Evolutionary conservation across 345 rosid species (phyloP).

Genomic region (Eucalyptus sp.): DNA sequence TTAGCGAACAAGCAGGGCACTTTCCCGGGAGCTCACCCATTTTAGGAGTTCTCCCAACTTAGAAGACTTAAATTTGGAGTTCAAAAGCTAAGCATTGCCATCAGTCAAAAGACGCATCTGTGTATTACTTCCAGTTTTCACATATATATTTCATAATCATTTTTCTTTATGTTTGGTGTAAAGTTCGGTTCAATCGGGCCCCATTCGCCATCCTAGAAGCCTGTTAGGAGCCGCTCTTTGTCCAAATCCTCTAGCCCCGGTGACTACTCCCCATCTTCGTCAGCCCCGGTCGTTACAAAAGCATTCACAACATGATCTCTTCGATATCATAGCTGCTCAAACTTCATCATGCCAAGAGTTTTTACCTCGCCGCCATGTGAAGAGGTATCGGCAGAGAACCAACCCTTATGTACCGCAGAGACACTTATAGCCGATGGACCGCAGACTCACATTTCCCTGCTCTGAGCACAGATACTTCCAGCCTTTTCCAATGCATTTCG

Average conservation of each 20-base stretch:
- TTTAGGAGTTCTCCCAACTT: not conserved
- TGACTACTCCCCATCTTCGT: not conserved
- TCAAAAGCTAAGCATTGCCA: not conserved
- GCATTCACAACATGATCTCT: not conserved
- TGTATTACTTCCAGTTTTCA: too few relatives aligned
- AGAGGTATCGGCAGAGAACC: not conserved
- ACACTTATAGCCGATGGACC: not conserved
- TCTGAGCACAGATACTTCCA: not conserved
- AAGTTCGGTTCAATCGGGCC: not conserved
- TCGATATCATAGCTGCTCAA: not conserved
- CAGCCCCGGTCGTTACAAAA: not conserved
- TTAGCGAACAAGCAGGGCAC: too few relatives aligned
- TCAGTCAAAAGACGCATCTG: fast-evolving
- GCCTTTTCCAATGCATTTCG: not conserved
- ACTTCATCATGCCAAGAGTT: not conserved
- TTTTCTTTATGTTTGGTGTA: not conserved
- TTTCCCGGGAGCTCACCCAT: not conserved
- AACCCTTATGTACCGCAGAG: not conserved
- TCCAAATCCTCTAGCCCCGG: not conserved
- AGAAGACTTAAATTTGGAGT: not conserved
- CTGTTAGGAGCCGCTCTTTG: fast-evolving
- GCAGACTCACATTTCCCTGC: not conserved
- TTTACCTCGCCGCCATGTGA: not conserved
- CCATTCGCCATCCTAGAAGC: too few relatives aligned
- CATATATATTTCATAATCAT: not conserved